Percentiles rank a stretch among this genome's conserved stretches.
These are phyloP conservation scores for Juncus inflexus DNA, from an alignment of 176 grass and related monocot genomes.

Conservation along the genomic window DNA sequence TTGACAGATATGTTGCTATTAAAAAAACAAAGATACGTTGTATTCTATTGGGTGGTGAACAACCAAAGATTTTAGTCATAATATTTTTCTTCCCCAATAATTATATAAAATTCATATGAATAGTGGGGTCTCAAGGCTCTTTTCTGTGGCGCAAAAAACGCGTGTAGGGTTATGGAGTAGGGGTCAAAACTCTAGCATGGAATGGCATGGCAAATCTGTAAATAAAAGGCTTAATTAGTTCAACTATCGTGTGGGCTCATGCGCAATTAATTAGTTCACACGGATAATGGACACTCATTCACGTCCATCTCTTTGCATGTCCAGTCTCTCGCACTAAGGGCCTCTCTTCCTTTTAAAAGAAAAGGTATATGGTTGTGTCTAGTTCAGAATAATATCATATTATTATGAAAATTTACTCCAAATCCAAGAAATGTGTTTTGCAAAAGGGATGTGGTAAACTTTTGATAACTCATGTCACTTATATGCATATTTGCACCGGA, in stretches of 20 bases:
- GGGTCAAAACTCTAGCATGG: neutral
- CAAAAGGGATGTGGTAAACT: no score
- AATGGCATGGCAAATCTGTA: conserved; percentile 16
- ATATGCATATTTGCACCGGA: no score
- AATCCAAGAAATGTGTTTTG: neutral
- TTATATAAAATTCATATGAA: no score
- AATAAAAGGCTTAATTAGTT: conserved; percentile 6
- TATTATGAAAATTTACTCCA: neutral
- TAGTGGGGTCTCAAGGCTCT: no score
- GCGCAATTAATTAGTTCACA: neutral
- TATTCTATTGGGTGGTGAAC: conserved; percentile 16
- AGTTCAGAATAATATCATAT: neutral
- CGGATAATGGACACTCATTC: no score
- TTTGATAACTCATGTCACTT: no score
- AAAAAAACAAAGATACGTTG: neutral
- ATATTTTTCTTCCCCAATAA: neutral
- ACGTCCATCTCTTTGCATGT: neutral
- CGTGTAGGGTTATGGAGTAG: neutral
- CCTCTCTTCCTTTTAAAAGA: neutral
- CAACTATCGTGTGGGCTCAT: neutral
- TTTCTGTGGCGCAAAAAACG: conserved; percentile 4
- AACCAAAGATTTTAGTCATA: conserved; percentile 8
- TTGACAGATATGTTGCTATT: neutral
- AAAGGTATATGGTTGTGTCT: neutral
- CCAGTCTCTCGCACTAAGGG: neutral